A percentile compares a stretch with the other conserved stretches of the same genome.
These are phyloP conservation scores for Phytophthora podocarpi DNA, from an alignment of 352 stramenopile species.

Conservation along the genomic window DNA sequence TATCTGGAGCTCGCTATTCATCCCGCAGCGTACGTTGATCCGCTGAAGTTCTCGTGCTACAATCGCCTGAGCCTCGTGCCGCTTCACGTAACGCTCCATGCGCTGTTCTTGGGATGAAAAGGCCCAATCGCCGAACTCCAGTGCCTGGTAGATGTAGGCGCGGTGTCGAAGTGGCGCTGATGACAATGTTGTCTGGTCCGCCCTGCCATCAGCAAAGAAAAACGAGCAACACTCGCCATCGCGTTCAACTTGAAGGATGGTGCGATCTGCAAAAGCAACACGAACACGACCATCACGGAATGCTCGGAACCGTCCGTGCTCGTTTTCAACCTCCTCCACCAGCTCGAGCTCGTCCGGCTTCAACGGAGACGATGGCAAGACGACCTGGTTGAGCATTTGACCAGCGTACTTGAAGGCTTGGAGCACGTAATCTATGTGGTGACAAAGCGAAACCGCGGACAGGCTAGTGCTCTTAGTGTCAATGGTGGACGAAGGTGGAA, in stretches of 20 bases:
- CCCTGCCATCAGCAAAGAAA: conserved; percentile 54
- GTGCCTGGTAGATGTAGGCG: conserved; percentile 55
- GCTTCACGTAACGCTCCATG: conserved; percentile 42
- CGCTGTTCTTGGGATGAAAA: conserved; percentile 60
- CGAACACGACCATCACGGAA: conserved; percentile 69
- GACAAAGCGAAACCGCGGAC: conserved; percentile 30
- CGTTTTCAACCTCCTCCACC: conserved; percentile 49
- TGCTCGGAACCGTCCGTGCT: conserved; percentile 64
- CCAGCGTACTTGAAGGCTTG: conserved; percentile 26
- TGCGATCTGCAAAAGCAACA: conserved; percentile 71
- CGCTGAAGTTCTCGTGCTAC: conserved; percentile 45
- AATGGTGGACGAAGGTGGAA: conserved; percentile 43
- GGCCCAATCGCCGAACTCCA: conserved; percentile 74
- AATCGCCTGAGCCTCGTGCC: conserved; percentile 36
- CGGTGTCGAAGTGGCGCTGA: conserved; percentile 45
- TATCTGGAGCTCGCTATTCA: conserved; percentile 29
- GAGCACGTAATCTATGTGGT: conserved; percentile 41
- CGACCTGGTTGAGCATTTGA: not conserved
- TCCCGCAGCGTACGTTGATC: conserved; percentile 45
- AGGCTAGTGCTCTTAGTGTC: conserved; percentile 9
- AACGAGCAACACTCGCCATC: conserved; percentile 48
- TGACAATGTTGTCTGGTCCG: conserved; percentile 38
- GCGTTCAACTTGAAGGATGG: conserved; percentile 65
- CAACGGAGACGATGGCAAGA: not conserved
- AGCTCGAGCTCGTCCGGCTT: conserved; percentile 27